These are phyloP conservation scores for Fusarium penzigii DNA, from an alignment of 2,329 filamentous ascomycete genomes.

Conservation along the genomic window DNA sequence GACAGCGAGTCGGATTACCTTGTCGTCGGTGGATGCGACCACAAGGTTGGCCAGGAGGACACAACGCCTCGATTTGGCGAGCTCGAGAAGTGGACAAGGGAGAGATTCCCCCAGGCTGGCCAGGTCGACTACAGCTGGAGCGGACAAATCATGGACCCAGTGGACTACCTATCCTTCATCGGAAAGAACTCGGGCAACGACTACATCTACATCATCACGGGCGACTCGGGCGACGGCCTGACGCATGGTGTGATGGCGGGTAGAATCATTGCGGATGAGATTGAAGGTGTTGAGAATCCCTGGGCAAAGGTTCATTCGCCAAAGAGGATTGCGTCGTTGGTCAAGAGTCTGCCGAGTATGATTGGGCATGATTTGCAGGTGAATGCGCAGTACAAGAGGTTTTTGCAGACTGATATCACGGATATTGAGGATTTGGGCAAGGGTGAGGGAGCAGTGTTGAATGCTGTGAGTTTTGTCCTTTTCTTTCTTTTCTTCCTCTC, in stretches of 20 bases:
- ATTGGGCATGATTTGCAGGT: conserved; percentile 54
- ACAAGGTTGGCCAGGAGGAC: conserved; percentile 57
- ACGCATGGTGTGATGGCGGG: conserved; percentile 57
- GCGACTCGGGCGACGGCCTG: conserved; percentile 58
- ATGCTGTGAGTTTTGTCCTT: conserved; percentile 32
- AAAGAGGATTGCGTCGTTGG: conserved; percentile 45
- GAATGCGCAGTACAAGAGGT: conserved; percentile 58
- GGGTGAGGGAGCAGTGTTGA: conserved; percentile 54
- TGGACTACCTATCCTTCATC: conserved; percentile 57
- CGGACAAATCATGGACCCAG: conserved; percentile 57
- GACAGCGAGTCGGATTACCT: conserved; percentile 56
- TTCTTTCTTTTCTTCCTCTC: rapidly evolving
- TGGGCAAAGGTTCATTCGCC: conserved; percentile 55
- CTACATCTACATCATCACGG: conserved; percentile 55
- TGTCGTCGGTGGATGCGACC: conserved; percentile 57
- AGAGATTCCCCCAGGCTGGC: conserved; percentile 52
- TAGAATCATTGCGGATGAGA: conserved; percentile 53
- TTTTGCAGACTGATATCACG: conserved; percentile 52
- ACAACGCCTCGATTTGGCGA: conserved; percentile 48
- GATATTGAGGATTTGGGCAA: conserved; percentile 56
- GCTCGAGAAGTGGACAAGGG: conserved; percentile 53
- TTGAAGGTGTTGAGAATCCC: conserved; percentile 48
- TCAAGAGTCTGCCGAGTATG: conserved; percentile 47
- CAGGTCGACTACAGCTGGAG: conserved; percentile 57
- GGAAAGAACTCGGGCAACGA: conserved; percentile 54